Evolutionary conservation across 192 early-diverging fungal species (phyloP).

Genomic region (Coemansia sp.): DNA sequence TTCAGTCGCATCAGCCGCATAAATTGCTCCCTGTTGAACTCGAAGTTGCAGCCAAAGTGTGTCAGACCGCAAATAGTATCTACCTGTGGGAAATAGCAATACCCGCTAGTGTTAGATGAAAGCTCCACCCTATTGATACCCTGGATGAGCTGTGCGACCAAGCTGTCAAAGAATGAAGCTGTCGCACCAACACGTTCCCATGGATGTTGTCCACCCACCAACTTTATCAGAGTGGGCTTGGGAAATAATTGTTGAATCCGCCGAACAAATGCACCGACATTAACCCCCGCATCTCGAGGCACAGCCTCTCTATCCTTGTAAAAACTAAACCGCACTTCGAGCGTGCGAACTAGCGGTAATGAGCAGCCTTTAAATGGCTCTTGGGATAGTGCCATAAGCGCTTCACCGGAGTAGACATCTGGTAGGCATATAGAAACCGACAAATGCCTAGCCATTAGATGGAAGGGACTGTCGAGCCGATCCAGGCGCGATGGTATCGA

Average conservation of each 20-base stretch:
- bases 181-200: neutral
- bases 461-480: neutral
- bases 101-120: neutral
- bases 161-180: neutral
- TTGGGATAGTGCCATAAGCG: neutral
- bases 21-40: neutral
- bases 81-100: neutral
- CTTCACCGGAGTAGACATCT: neutral
- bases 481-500: neutral
- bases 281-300: neutral
- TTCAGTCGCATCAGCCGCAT: neutral
- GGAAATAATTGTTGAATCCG: neutral
- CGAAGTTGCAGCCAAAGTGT: neutral
- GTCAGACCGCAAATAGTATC: neutral
- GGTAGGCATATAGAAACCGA: neutral
- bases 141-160: neutral
- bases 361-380: neutral
- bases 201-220: neutral
- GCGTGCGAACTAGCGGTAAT: neutral
- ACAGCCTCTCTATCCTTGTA: neutral
- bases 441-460: neutral
- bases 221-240: neutral
- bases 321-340: neutral
- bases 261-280: neutral
- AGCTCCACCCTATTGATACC: neutral